Base-by-base conservation (phyloP, 495 filamentous ascomycete genomes). In the Cudoniella acicularis region DNA sequence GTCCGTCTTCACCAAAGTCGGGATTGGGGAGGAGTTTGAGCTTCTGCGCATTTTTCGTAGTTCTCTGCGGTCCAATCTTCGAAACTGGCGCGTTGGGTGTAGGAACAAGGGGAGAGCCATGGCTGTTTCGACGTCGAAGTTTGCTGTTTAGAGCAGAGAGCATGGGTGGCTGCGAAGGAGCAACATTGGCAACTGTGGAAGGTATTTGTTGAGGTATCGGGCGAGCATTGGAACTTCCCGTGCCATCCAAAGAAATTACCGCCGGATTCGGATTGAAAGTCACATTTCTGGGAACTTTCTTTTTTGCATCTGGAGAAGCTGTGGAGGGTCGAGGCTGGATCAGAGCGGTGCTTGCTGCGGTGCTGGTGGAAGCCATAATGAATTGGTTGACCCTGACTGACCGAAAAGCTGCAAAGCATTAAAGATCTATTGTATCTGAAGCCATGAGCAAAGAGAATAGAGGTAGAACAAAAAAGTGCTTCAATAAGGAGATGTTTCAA, bases 21-120 rank as follows among this genome's bases (percentile, higher is more conserved):
- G 95, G 92, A 65, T 93, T 90, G 2, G 94, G 94, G 10, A 98
- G 75, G 16, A 98, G 79, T 72, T 98, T 98, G 52, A 98, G 79
- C 73, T 98, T 98, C 76, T 98, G 91, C 1, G 90, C 89, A 56
- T 88, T 96, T 70, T 96, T 94, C 25, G 91, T 96, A 45, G 92
- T 98, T 70, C 94, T 76, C 65, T 98, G 94, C 8, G 95, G 91
- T 2, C 94, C 94, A 53, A 97, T 92, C 75, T 98, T 98, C 10
- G 86, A 75, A 6, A 80, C 73, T 2, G 77, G 60, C 8, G 72
- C 71, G 1, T 73, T 75, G 0, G 78, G 68, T 9, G 72, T 56
- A 3, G 79, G 59, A 25, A 72, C 68, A 9, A 78, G 72, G 6
- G 85, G 79, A 57, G 90, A 82, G 25, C 88, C 87, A 67, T 89